Evolutionary conservation across 2,329 filamentous ascomycete species (phyloP).

Genomic region (Cercospora sp.): DNA sequence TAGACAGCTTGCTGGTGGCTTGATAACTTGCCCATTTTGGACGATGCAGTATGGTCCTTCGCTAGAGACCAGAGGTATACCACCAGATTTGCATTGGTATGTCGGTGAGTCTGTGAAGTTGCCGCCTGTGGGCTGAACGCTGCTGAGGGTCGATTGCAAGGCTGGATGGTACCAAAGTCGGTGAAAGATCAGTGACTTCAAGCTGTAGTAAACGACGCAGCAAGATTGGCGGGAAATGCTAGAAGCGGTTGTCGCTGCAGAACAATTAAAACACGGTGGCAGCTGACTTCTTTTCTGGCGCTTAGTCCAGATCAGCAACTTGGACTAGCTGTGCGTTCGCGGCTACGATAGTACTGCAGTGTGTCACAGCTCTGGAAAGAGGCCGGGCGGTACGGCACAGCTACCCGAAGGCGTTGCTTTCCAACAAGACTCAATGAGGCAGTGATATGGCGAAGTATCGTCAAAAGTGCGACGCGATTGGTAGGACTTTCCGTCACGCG

Average conservation of each 20-base stretch:
- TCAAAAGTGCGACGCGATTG: not conserved
- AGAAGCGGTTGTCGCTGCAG: too few relatives aligned
- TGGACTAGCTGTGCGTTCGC: too few relatives aligned
- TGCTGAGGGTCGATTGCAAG: not conserved
- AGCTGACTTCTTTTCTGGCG: too few relatives aligned
- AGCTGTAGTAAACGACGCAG: too few relatives aligned
- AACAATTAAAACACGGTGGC: too few relatives aligned
- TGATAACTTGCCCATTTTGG: not conserved
- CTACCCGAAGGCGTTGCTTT: not conserved
- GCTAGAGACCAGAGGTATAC: not conserved
- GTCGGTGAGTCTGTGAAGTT: not conserved
- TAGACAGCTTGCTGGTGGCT: too few relatives aligned
- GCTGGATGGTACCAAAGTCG: too few relatives aligned
- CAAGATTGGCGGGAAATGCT: too few relatives aligned
- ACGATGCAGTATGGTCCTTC: not conserved
- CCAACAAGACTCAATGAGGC: not conserved
- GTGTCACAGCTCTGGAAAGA: not conserved
- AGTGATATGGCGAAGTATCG: not conserved
- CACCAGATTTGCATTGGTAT: not conserved
- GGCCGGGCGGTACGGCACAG: not conserved
- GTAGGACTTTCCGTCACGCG: not conserved
- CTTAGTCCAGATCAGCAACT: too few relatives aligned
- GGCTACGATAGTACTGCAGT: too few relatives aligned
- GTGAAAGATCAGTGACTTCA: too few relatives aligned
- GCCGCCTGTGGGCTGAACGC: not conserved